Conservation (phyloP, 2,329 filamentous ascomycete genomes). For the Xylariaceae sp. region DNA sequence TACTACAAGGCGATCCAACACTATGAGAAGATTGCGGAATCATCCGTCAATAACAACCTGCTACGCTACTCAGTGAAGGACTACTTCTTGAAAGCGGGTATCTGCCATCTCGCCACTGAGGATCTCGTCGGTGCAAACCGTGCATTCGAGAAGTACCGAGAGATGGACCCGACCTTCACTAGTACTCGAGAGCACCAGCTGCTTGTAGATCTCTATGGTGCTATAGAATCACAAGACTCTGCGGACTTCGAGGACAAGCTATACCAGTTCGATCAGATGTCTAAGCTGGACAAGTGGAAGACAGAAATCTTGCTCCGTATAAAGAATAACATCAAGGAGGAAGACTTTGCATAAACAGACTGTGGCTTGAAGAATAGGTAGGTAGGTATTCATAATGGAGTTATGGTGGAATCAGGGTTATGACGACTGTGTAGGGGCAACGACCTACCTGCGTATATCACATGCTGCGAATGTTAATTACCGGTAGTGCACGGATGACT, state of each 20-base stretch:
- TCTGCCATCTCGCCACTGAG: slow-evolving; percentile 71
- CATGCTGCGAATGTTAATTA: slow-evolving; percentile 11
- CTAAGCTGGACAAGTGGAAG: slow-evolving; percentile 94
- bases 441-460: slow-evolving; percentile 6
- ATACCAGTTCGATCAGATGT: slow-evolving; percentile 82
- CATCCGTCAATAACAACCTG: slow-evolving; percentile 79
- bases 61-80: slow-evolving; percentile 95
- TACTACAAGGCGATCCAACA: slow-evolving; percentile 77
- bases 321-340: slow-evolving; percentile 71
- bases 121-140: slow-evolving; percentile 75
- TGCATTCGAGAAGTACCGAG: slow-evolving; percentile 75
- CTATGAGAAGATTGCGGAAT: slow-evolving; percentile 77
- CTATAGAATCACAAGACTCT: slow-evolving; percentile 71
- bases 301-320: slow-evolving; percentile 75
- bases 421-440: slow-evolving; percentile 5
- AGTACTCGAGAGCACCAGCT: slow-evolving; percentile 77
- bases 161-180: slow-evolving; percentile 71
- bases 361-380: background rate
- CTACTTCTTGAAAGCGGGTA: slow-evolving; percentile 88
- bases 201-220: slow-evolving; percentile 67
- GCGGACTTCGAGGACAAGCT: slow-evolving; percentile 81
- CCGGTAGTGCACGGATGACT: slow-evolving; percentile 5
- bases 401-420: slow-evolving; percentile 13
- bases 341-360: slow-evolving; percentile 30
- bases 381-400: slow-evolving; percentile 8